Evolutionary conservation across 164 flowering plant species (phyloP), one percentile per base, ranked within the genome.

Genomic region (Piper betle): DNA sequence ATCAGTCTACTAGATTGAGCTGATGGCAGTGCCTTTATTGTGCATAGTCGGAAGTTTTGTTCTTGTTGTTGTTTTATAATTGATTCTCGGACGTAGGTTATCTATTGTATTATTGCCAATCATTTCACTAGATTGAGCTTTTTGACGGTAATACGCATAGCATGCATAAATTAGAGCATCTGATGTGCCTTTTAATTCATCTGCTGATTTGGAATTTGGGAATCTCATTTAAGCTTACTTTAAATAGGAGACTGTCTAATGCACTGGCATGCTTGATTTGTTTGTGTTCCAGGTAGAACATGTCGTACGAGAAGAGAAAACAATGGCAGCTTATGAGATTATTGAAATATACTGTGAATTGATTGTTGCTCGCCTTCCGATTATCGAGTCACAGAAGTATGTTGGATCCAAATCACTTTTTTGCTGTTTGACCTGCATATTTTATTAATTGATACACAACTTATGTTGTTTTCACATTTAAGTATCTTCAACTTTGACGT

Each of bases 361-460:
- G 55, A 73, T 94, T 70, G 84, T 70, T 16, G 88, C 89, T 57
- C 99, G 97, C 38, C 68, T 94, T 82, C 86, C 91, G 13, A 86
- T 91, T 50, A 86, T 94, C 52, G 99, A 94, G 74, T 82, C 99
- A 53, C 99, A 94, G 53, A 94, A 94, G 99, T 94, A 82, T 43
- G 97, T 75, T 15, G 40, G 12, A 43, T 15, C 48, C 15, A 16
- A 16, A 4, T 13, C 61, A 39, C 16, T 39, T 38, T 37, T 37
- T 58, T 43, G 13, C 37, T 60, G 11, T 37, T 64, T 2, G 13
- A 17, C 16, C 6, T 37, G 17, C 15, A 6, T 3, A 46, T 46
- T 2, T 46, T 10, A 46, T 15, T 10, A 46, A 15, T 46, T 46
- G 10, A 10, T 46, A 12, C 50, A 46, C 3, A 15, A 46, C 50